Percentiles rank a stretch among this genome's conserved stretches.
Evolutionary conservation across 495 filamentous ascomycete species (phyloP).

Genomic region (Eremomyces bilateralis): DNA sequence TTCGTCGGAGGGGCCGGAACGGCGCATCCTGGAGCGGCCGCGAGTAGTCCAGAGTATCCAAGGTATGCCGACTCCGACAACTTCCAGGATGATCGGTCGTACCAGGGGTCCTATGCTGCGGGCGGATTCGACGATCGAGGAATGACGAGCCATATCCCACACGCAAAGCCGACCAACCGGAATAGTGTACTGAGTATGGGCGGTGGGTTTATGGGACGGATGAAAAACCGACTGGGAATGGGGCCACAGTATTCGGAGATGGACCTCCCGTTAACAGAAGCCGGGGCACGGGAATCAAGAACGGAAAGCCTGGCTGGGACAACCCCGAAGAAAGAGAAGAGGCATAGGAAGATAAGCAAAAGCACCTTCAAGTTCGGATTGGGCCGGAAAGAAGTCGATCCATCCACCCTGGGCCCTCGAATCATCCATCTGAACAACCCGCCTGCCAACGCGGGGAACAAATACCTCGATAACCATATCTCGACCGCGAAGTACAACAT

Average conservation of each 20-base stretch:
- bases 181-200: slow-evolving; percentile 76
- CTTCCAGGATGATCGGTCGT: slow-evolving; percentile 53
- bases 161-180: slow-evolving; percentile 40
- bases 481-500: slow-evolving; percentile 97
- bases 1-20: slow-evolving; percentile 52
- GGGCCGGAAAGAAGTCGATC: slow-evolving; percentile 63
- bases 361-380: slow-evolving; percentile 90
- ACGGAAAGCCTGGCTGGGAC: slow-evolving; percentile 17
- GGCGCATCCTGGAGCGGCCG: slow-evolving; percentile 31
- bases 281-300: slow-evolving; percentile 30
- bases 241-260: slow-evolving; percentile 86
- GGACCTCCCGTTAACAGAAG: slow-evolving; percentile 85
- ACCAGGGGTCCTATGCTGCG: slow-evolving; percentile 36
- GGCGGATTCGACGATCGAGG: slow-evolving; percentile 43
- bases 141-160: slow-evolving; percentile 23
- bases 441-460: slow-evolving; percentile 69
- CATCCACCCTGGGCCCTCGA: slow-evolving; percentile 72
- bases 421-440: slow-evolving; percentile 96
- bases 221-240: slow-evolving; percentile 85
- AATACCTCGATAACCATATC: slow-evolving; percentile 87
- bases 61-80: slow-evolving; percentile 77
- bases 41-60: slow-evolving; percentile 39
- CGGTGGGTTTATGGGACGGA: slow-evolving; percentile 64
- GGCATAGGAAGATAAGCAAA: slow-evolving; percentile 36
- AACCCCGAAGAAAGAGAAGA: slow-evolving; percentile 15